These are phyloP conservation scores for Adansonia madagascariensis DNA, from an alignment of 441 rosid genomes.

Conservation along the genomic window DNA sequence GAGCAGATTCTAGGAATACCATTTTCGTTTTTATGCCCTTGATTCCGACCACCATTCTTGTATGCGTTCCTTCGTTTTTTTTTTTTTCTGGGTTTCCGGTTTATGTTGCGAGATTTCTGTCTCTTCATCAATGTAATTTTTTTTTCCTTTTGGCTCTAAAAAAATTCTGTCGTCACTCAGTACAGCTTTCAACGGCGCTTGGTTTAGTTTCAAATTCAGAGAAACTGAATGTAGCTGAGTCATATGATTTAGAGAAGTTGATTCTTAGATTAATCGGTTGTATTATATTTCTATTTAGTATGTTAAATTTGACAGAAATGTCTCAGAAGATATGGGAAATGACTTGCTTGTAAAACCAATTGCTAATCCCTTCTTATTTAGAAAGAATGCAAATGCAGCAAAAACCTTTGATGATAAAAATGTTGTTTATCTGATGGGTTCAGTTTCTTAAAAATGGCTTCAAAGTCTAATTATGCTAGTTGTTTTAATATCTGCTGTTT, in stretches of 20 bases:
- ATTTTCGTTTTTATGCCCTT: slow-evolving; percentile 3
- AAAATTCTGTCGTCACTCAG: background rate
- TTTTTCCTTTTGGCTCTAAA: slow-evolving; percentile 2
- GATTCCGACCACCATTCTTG: background rate
- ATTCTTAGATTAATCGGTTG: background rate
- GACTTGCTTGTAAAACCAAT: background rate
- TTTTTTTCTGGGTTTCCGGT: background rate
- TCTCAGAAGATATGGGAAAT: background rate
- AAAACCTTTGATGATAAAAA: slow-evolving; percentile 1
- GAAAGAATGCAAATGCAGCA: slow-evolving; percentile 7
- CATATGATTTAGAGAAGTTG: slow-evolving; percentile 6
- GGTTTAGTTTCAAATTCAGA: slow-evolving; percentile 7
- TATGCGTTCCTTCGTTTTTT: background rate
- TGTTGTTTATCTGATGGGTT: background rate
- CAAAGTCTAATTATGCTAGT: background rate
- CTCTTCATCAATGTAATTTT: background rate
- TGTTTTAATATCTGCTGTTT: background rate
- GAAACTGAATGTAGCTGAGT: background rate
- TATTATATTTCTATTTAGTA: background rate
- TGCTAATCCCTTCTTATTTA: background rate
- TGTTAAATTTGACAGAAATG: slow-evolving; percentile 12
- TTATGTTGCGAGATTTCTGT: background rate
- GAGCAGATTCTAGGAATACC: background rate
- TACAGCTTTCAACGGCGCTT: background rate
- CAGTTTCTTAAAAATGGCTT: background rate